phyloP scores from a whole-genome alignment of 2,329 filamentous ascomycete species.

The Colletotrichum shisoi region DNA sequence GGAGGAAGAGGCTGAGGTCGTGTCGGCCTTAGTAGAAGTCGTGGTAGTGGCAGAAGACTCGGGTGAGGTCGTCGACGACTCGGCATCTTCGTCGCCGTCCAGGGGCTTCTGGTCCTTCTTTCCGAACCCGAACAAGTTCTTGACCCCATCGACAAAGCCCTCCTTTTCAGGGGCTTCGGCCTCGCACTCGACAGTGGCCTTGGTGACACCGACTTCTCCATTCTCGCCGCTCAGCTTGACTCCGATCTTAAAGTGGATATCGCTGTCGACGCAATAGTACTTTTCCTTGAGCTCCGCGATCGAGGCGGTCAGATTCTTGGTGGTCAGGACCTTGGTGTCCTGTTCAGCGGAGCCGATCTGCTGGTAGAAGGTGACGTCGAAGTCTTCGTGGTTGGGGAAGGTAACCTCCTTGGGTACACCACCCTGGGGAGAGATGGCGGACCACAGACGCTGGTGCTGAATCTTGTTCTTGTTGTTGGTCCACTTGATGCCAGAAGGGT shows the following conservation, averaged over 20 bases:
- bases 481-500: slow-evolving; percentile 80
- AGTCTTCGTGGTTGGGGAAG: slow-evolving; percentile 83
- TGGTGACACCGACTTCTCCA: slow-evolving; percentile 80
- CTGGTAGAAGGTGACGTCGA: slow-evolving; percentile 82
- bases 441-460: slow-evolving; percentile 84
- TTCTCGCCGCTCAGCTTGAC: slow-evolving; percentile 75
- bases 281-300: slow-evolving; percentile 80
- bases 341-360: slow-evolving; percentile 67
- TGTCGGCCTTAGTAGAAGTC: slow-evolving; percentile 41
- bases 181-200: slow-evolving; percentile 85
- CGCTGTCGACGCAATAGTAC: slow-evolving; percentile 76
- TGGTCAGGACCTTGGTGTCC: slow-evolving; percentile 71
- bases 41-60: slow-evolving; percentile 56
- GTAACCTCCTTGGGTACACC: slow-evolving; percentile 81
- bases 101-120: slow-evolving; percentile 84
- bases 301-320: slow-evolving; percentile 85
- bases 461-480: slow-evolving; percentile 71
- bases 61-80: slow-evolving; percentile 48
- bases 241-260: slow-evolving; percentile 81
- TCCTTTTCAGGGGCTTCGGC: slow-evolving; percentile 76
- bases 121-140: slow-evolving; percentile 94
- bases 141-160: slow-evolving; percentile 89
- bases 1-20: slow-evolving; percentile 44
- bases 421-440: slow-evolving; percentile 76
- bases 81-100: slow-evolving; percentile 62